phyloP scores from a whole-genome alignment of 495 filamentous ascomycete genomes.

The Tuber aestivum region DNA sequence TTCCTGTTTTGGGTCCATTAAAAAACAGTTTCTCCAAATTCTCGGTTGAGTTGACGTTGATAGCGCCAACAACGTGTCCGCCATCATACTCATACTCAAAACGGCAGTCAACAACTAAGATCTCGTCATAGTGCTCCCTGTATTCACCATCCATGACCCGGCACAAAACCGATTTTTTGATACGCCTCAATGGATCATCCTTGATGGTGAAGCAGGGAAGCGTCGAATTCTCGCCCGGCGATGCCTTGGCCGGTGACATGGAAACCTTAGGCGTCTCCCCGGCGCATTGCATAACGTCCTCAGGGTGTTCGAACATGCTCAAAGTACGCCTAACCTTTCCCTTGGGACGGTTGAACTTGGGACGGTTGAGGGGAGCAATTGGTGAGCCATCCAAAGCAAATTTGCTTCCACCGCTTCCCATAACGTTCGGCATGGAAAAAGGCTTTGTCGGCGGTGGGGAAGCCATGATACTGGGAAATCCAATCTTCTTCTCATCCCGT shows the following conservation, averaged over 20 bases:
- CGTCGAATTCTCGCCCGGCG: constrained; percentile 54
- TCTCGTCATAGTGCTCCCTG: constrained; percentile 63
- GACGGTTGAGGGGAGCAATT: constrained; percentile 60
- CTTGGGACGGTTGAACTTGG: constrained; percentile 65
- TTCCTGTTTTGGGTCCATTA: constrained; percentile 52
- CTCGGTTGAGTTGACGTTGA: constrained; percentile 96
- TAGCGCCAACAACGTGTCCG: constrained; percentile 83
- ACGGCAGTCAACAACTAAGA: constrained; percentile 86
- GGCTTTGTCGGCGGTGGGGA: constrained; percentile 56
- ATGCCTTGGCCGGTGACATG: constrained; percentile 43
- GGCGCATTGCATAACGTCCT: constrained; percentile 70
- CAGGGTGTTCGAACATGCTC: constrained; percentile 94
- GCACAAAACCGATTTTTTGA: constrained; percentile 69
- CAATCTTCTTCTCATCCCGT: constrained; percentile 28
- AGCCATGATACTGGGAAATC: constrained; percentile 42
- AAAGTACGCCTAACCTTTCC: constrained; percentile 85
- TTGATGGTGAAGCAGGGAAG: constrained; percentile 81
- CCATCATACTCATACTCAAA: constrained; percentile 99
- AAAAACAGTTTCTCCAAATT: constrained; percentile 72
- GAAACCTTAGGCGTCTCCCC: constrained; percentile 53
- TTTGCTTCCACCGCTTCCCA: constrained; percentile 46
- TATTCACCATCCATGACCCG: constrained; percentile 83
- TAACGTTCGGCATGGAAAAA: constrained; percentile 46
- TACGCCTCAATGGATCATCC: constrained; percentile 80
- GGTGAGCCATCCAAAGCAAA: constrained; percentile 63